Evolutionary conservation across 176 grass and related monocot genomes (phyloP).

Genomic region (Avena insularis): DNA sequence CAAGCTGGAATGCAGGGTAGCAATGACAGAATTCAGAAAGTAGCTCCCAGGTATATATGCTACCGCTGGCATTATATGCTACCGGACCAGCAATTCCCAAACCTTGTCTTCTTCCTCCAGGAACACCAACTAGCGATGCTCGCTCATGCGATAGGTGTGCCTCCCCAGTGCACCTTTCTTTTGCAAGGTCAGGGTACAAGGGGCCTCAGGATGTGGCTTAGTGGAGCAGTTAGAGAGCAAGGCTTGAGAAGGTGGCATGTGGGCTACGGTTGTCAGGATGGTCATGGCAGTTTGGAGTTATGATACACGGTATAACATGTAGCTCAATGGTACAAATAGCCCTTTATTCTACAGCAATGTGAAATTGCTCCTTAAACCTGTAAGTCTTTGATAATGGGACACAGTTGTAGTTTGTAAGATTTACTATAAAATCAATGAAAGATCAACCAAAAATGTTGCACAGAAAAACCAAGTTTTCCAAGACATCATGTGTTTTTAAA

Average conservation of each 20-base stretch:
- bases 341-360: neutral
- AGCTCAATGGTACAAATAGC: constrained; percentile 4
- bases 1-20: neutral
- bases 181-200: neutral
- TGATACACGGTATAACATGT: neutral
- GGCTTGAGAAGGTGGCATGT: neutral
- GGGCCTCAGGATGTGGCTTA: neutral
- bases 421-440: neutral
- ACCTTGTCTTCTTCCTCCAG: neutral
- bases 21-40: neutral
- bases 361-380: neutral
- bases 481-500: neutral
- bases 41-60: neutral
- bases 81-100: neutral
- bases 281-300: neutral
- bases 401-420: neutral
- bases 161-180: neutral
- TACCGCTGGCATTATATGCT: neutral
- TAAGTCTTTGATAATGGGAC: neutral
- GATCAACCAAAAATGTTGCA: neutral
- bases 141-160: neutral
- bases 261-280: neutral
- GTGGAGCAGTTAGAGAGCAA: neutral
- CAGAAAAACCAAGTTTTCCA: constrained; percentile 10
- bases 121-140: neutral